Evolutionary conservation across 2,329 filamentous ascomycete species (phyloP).

Genomic region (Fusarium decemcellulare): DNA sequence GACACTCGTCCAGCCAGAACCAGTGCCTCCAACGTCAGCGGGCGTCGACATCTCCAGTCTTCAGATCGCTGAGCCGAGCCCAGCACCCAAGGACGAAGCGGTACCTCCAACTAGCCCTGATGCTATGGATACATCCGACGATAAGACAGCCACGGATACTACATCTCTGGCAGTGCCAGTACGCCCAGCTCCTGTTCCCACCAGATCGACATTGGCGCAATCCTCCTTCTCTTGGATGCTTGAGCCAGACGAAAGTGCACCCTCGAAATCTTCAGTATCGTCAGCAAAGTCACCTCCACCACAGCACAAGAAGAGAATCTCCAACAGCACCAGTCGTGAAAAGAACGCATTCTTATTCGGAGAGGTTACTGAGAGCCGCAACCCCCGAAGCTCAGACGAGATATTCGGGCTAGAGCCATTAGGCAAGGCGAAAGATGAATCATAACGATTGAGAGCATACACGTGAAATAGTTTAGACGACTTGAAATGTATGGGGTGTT

Average conservation of each 20-base stretch:
- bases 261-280: conserved; percentile 39
- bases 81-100: conserved; percentile 8
- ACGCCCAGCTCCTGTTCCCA: conserved; percentile 61
- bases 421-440: conserved; percentile 43
- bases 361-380: conserved; percentile 59
- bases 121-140: conserved; percentile 34
- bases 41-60: conserved; percentile 39
- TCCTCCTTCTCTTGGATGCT: conserved; percentile 88
- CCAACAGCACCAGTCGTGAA: conserved; percentile 64
- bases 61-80: conserved; percentile 32
- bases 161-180: conserved; percentile 4
- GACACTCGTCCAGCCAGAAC: conserved; percentile 29
- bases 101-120: conserved; percentile 25
- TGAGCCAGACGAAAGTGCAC: conserved; percentile 63
- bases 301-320: conserved; percentile 57
- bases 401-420: conserved; percentile 71
- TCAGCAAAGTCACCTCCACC: conserved; percentile 50
- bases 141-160: conserved; percentile 25
- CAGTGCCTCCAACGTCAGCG: conserved; percentile 9
- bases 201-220: conserved; percentile 77
- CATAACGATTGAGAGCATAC: conserved; percentile 6
- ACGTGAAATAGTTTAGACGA: conserved; percentile 1
- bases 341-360: conserved; percentile 73
- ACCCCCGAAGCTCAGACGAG: conserved; percentile 60
- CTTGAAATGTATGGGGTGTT: background rate